A percentile compares a stretch with the other conserved stretches of the same genome.
Conservation (phyloP, 306 rosid species). For the Castanospermum australe region DNA sequence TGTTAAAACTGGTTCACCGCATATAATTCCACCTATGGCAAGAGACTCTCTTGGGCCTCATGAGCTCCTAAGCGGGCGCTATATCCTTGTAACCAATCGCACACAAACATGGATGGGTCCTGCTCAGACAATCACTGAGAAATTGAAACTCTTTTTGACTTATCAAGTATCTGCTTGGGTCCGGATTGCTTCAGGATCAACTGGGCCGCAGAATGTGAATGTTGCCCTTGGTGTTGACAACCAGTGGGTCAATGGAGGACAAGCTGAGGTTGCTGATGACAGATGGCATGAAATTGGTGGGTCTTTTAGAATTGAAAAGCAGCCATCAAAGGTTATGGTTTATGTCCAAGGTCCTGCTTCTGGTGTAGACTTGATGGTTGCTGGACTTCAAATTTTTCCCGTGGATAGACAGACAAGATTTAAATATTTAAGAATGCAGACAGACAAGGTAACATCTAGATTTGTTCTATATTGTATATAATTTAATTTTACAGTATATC, state of each 20-base stretch:
- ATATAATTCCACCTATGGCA: constrained; percentile 90
- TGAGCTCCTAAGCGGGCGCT: constrained; percentile 74
- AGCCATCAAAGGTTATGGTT: constrained; percentile 83
- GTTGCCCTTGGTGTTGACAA: constrained; percentile 82
- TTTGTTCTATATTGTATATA: constrained; percentile 1
- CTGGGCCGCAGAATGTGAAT: constrained; percentile 80
- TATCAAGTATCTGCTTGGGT: constrained; percentile 98
- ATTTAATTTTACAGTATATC: constrained; percentile 4
- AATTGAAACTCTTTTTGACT: constrained; percentile 75
- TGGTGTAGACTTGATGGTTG: constrained; percentile 83
- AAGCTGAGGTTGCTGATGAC: constrained; percentile 57
- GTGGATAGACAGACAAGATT: constrained; percentile 81
- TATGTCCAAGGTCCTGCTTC: constrained; percentile 92
- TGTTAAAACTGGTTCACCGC: constrained; percentile 84
- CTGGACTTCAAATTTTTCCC: constrained; percentile 91
- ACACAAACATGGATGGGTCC: constrained; percentile 98
- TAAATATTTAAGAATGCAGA: constrained; percentile 56
- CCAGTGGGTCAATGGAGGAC: constrained; percentile 99
- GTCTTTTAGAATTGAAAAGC: constrained; percentile 90
- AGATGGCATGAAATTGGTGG: constrained; percentile 96
- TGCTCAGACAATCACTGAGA: constrained; percentile 84
- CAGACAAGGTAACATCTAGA: constrained; percentile 64
- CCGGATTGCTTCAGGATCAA: constrained; percentile 68
- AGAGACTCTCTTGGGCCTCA: constrained; percentile 87
- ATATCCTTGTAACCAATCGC: constrained; percentile 73